These are phyloP conservation scores for Dalechampia spathulata DNA, from an alignment of 441 rosid genomes.

Conservation along the genomic window DNA sequence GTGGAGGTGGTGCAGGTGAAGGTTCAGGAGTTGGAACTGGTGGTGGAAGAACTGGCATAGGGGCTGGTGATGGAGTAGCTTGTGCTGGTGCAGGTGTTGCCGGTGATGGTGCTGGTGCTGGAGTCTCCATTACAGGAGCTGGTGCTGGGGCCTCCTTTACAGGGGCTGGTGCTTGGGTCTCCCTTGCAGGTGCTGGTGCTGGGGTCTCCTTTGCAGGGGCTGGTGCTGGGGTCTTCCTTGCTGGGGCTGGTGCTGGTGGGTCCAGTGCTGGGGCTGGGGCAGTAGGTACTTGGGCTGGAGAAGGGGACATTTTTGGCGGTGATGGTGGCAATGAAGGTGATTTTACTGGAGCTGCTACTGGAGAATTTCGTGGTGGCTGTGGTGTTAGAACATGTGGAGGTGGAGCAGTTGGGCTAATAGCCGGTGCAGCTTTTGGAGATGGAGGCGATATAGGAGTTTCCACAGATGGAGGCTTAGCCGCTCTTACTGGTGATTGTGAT, in stretches of 20 bases:
- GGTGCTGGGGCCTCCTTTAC: conserved; percentile 30
- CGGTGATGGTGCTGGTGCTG: conserved; percentile 52
- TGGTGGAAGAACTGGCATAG: conserved; percentile 43
- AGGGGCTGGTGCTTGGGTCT: conserved; percentile 32
- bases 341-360: conserved; percentile 36
- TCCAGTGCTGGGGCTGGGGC: conserved; percentile 26
- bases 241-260: conserved; percentile 30
- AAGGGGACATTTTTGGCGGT: conserved; percentile 32
- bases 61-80: conserved; percentile 30
- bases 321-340: conserved; percentile 28
- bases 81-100: conserved; percentile 34
- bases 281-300: conserved; percentile 32
- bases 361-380: conserved; percentile 48
- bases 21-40: conserved; percentile 40
- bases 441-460: conserved; percentile 32
- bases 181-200: conserved; percentile 43
- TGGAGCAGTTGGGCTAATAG: conserved; percentile 27
- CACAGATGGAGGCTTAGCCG: conserved; percentile 31
- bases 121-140: conserved; percentile 32
- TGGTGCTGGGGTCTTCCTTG: too few relatives aligned
- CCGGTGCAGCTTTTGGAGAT: conserved; percentile 62
- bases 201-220: too few relatives aligned
- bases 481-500: conserved; percentile 31
- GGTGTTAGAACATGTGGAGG: conserved; percentile 42
- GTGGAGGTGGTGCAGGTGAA: conserved; percentile 58